Evolutionary conservation across 441 rosid genomes (phyloP).

Genomic region (Gossypium gossypioides): DNA sequence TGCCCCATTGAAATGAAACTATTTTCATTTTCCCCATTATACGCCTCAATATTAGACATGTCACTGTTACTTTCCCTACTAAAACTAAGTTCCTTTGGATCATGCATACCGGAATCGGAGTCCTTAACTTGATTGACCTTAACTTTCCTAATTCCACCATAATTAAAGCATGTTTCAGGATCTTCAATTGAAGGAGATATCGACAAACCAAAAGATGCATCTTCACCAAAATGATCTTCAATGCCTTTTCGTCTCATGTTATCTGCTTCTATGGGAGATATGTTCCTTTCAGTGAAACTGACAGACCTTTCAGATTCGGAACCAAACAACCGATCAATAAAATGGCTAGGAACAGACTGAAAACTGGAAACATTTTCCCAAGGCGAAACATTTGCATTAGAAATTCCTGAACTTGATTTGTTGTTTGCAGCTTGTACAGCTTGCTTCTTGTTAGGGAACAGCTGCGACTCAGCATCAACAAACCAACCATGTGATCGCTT

Average conservation of each 20-base stretch:
- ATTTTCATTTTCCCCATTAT: constrained; percentile 31
- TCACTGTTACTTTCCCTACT: constrained; percentile 21
- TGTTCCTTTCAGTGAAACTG: constrained; percentile 41
- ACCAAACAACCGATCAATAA: constrained; percentile 37
- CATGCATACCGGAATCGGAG: constrained; percentile 22
- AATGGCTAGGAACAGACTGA: constrained; percentile 40
- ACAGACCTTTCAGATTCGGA: constrained; percentile 39
- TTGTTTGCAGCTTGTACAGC: constrained; percentile 34
- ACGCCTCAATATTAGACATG: constrained; percentile 33
- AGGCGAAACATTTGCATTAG: constrained; percentile 23
- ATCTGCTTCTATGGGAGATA: constrained; percentile 30
- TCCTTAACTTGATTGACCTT: constrained; percentile 54
- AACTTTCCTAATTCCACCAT: constrained; percentile 48
- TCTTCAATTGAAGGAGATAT: constrained; percentile 45
- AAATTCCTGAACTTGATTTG: constrained; percentile 21
- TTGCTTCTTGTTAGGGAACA: constrained; percentile 53
- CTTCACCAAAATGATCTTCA: constrained; percentile 36
- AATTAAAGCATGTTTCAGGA: constrained; percentile 34
- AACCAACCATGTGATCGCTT: constrained; percentile 63
- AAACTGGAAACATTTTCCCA: constrained; percentile 47
- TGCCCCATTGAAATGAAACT: constrained; percentile 27
- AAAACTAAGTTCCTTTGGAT: constrained; percentile 23
- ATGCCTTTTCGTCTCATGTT: constrained; percentile 28
- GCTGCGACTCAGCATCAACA: constrained; percentile 38
- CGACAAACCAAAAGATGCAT: constrained; percentile 42